Evolutionary conservation across 495 filamentous ascomycete species (phyloP).

Genomic region (Penicillium macrosclerotiorum): DNA sequence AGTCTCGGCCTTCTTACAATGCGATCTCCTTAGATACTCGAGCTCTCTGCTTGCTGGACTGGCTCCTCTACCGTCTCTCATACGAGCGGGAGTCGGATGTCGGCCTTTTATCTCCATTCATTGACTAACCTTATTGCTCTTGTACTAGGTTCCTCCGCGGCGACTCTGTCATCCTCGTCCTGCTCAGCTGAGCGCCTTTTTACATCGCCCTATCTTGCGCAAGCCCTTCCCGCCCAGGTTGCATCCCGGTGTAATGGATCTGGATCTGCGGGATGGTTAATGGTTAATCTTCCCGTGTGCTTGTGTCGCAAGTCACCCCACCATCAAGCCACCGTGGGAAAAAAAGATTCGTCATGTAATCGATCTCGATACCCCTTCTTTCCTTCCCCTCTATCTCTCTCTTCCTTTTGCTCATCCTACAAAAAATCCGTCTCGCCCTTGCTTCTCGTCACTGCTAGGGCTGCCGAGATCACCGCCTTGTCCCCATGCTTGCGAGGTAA

Average conservation of each 20-base stretch:
- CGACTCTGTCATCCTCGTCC: constrained; percentile 89
- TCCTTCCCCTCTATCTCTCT: too few species aligned
- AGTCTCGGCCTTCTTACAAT: constrained; percentile 25
- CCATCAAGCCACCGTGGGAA: constrained; percentile 2
- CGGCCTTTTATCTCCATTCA: neutral
- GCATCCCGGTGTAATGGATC: constrained; percentile 4
- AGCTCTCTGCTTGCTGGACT: neutral
- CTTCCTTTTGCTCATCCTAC: constrained; percentile 6
- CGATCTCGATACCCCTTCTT: constrained; percentile 30
- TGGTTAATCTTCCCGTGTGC: constrained; percentile 13
- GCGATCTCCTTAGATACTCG: neutral
- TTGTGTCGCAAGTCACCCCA: constrained; percentile 13
- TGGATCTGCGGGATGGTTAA: constrained; percentile 11
- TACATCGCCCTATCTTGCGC: constrained; percentile 8
- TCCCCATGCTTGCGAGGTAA: constrained; percentile 13
- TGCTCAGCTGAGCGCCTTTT: constrained; percentile 64
- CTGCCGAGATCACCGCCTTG: constrained; percentile 1
- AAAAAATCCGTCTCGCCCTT: constrained; percentile 18
- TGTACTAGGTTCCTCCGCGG: constrained; percentile 79
- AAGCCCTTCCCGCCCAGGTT: constrained; percentile 16
- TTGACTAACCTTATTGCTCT: constrained; percentile 3
- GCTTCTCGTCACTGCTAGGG: constrained; percentile 18
- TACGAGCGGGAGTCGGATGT: too few species aligned
- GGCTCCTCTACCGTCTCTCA: neutral
- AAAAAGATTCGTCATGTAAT: constrained; percentile 18